Evolutionary conservation across 2,329 filamentous ascomycete genomes (phyloP).

Genomic region (Aspergillus vadensis): DNA sequence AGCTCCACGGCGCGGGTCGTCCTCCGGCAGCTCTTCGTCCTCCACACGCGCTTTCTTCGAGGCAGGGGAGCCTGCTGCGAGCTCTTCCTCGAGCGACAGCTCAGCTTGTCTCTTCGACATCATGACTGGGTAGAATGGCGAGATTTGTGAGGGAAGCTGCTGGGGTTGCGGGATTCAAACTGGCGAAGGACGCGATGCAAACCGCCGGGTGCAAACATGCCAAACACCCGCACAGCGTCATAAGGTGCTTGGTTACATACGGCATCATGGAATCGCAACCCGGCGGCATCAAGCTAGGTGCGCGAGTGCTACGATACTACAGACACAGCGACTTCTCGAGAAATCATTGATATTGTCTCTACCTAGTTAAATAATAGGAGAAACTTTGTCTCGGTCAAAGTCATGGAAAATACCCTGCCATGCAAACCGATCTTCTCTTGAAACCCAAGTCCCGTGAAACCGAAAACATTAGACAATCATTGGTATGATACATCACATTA

Average conservation of each 20-base stretch:
- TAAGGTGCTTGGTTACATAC: constrained; percentile 5
- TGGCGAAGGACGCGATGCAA: constrained; percentile 21
- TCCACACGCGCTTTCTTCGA: constrained; percentile 50
- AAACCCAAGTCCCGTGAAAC: constrained; percentile 31
- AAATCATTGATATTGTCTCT: constrained; percentile 23
- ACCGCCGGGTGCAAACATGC: constrained; percentile 28
- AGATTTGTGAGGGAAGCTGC: constrained; percentile 12
- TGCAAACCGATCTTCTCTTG: constrained; percentile 27
- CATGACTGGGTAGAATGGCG: constrained; percentile 21
- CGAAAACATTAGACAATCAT: constrained; percentile 31
- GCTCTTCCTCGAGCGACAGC: constrained; percentile 41
- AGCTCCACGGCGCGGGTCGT: constrained; percentile 27
- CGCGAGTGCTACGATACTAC: neutral
- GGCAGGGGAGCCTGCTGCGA: constrained; percentile 41
- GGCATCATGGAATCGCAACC: neutral
- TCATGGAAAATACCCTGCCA: constrained; percentile 23
- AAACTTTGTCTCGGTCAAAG: constrained; percentile 20
- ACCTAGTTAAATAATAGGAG: constrained; percentile 11
- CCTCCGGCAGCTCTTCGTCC: constrained; percentile 32
- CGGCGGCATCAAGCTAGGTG: neutral
- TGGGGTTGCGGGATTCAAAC: constrained; percentile 23
- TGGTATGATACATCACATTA: constrained; percentile 42
- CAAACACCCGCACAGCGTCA: constrained; percentile 27
- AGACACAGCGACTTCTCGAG: neutral
- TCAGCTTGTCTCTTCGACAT: constrained; percentile 54